These are phyloP conservation scores for Suhomyces tanzawaensis DNA, from an alignment of 805 yeast genomes.

Conservation along the genomic window DNA sequence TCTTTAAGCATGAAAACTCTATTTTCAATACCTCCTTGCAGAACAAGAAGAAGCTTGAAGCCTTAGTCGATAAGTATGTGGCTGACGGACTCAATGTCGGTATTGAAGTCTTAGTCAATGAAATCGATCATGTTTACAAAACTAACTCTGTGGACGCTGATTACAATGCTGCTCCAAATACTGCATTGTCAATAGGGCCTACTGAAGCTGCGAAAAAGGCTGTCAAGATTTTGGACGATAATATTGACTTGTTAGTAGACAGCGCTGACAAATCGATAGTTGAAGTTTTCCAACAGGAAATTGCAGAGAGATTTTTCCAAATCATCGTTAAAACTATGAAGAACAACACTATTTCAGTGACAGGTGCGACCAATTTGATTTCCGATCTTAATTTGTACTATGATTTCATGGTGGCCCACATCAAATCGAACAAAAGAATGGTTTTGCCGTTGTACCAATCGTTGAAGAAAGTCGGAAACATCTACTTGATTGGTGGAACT, in stretches of 20 bases:
- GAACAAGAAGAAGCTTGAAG: conserved; percentile 78
- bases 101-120: conserved; percentile 81
- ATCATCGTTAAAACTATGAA: conserved; percentile 75
- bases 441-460: conserved; percentile 76
- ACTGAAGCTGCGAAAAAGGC: conserved; percentile 65
- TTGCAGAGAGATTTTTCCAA: conserved; percentile 81
- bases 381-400: conserved; percentile 79
- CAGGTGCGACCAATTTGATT: conserved; percentile 80
- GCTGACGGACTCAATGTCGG: conserved; percentile 94
- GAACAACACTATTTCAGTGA: conserved; percentile 63
- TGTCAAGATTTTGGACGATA: conserved; percentile 62
- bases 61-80: conserved; percentile 77
- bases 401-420: conserved; percentile 54
- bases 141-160: conserved; percentile 59
- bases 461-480: conserved; percentile 78
- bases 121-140: conserved; percentile 61
- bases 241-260: conserved; percentile 70
- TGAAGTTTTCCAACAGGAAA: conserved; percentile 92
- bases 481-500: conserved; percentile 65
- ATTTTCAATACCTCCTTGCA: conserved; percentile 75
- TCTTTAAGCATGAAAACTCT: conserved; percentile 70
- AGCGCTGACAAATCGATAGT: conserved; percentile 84
- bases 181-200: conserved; percentile 29
- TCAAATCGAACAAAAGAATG: conserved; percentile 58
- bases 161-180: conserved; percentile 48